Conservation (phyloP, 805 yeast species). For the Saccharomycopsis fibuligera region DNA sequence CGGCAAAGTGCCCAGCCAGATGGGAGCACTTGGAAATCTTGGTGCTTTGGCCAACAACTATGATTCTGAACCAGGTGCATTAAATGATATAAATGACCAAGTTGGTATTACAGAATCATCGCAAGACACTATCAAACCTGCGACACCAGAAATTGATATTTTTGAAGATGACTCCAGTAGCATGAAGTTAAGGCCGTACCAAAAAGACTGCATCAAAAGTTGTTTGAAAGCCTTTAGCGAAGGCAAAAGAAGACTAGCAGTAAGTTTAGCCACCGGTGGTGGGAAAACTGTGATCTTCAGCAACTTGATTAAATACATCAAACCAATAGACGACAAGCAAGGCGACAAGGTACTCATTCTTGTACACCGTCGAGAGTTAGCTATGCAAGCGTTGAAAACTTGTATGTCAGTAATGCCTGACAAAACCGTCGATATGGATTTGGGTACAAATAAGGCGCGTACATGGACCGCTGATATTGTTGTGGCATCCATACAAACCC, state of each 20-base stretch:
- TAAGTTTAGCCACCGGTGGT: conserved; percentile 88
- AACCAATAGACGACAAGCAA: conserved; percentile 9
- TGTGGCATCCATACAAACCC: conserved; percentile 71
- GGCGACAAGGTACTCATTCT: conserved; percentile 43
- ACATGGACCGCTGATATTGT: conserved; percentile 49
- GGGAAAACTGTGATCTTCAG: conserved; percentile 85
- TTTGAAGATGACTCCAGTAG: not conserved
- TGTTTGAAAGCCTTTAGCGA: conserved; percentile 43
- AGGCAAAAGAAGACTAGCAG: conserved; percentile 59
- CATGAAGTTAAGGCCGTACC: conserved; percentile 43
- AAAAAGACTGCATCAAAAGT: conserved; percentile 56
- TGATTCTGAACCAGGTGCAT: no score
- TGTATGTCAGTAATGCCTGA: conserved; percentile 44
- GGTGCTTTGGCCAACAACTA: no score
- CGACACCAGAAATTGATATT: no score
- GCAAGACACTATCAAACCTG: no score
- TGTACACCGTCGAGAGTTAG: conserved; percentile 78
- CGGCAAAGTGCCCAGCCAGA: no score
- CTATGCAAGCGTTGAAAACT: conserved; percentile 57
- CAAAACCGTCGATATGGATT: conserved; percentile 55
- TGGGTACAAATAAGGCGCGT: conserved; percentile 46
- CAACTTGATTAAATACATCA: conserved; percentile 39
- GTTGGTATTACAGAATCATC: no score
- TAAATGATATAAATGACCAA: no score
- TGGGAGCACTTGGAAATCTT: no score